phyloP scores from a whole-genome alignment of 2,329 filamentous ascomycete genomes.

The Dothistroma septosporum region DNA sequence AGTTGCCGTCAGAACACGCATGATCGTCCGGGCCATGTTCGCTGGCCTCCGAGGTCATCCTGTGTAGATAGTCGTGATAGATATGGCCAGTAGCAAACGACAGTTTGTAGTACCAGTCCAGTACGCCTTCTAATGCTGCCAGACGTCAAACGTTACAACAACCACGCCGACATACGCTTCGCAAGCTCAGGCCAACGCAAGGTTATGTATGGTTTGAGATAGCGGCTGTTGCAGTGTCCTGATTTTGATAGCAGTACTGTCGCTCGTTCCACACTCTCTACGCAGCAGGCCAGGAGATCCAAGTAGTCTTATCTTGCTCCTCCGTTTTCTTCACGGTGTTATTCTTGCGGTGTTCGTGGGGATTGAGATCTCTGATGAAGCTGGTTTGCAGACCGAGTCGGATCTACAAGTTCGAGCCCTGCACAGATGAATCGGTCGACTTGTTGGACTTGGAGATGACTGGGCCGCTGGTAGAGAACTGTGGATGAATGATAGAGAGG shows the following conservation, averaged over 20 bases:
- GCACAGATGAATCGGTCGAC: constrained; percentile 23
- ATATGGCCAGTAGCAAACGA: constrained; percentile 28
- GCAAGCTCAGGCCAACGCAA: constrained; percentile 8
- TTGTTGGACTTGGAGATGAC: constrained; percentile 29
- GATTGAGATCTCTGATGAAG: constrained; percentile 5
- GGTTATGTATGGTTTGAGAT: background rate
- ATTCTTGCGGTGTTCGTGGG: background rate
- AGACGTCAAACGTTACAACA: constrained; percentile 21
- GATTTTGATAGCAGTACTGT: background rate
- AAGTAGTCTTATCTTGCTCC: constrained; percentile 24
- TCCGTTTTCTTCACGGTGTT: constrained; percentile 4
- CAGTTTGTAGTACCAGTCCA: constrained; percentile 22
- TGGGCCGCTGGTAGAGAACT: constrained; percentile 25
- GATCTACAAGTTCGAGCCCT: constrained; percentile 20
- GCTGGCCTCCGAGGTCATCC: constrained; percentile 26
- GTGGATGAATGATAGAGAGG: constrained; percentile 17
- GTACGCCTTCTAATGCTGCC: constrained; percentile 32
- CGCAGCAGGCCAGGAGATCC: constrained; percentile 17
- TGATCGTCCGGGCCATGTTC: constrained; percentile 26
- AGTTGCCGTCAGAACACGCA: constrained; percentile 36
- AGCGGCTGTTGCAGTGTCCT: background rate
- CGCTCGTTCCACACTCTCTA: background rate
- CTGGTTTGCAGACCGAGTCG: constrained; percentile 6
- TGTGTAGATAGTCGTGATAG: constrained; percentile 21
- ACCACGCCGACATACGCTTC: constrained; percentile 21